These are phyloP conservation scores for Gynochthodes officinalis DNA, from an alignment of 257 asterid species.

Conservation along the genomic window DNA sequence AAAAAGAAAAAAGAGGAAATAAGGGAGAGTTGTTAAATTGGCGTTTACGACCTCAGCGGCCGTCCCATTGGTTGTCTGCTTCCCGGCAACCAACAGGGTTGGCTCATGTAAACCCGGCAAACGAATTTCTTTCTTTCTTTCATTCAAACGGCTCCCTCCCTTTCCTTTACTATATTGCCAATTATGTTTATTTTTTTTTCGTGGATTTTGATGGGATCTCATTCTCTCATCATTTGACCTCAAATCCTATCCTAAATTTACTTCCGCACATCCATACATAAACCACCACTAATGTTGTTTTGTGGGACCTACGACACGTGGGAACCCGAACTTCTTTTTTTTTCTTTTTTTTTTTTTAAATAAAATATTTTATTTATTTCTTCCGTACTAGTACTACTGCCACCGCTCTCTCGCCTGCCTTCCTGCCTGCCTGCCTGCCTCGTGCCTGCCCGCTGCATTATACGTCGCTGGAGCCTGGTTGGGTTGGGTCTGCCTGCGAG, in stretches of 20 bases:
- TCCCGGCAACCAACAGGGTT: constrained; percentile 50
- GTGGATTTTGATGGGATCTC: neutral
- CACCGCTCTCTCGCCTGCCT: too few relatives aligned
- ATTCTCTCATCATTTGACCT: too few relatives aligned
- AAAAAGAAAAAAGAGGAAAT: too few relatives aligned
- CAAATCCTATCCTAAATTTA: constrained; percentile 14
- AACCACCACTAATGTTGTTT: too few relatives aligned
- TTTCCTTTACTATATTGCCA: too few relatives aligned
- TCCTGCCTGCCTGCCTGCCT: too few relatives aligned
- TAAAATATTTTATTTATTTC: too few relatives aligned
- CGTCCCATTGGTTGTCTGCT: constrained; percentile 53
- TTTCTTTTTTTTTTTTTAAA: neutral
- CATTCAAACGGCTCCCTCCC: too few relatives aligned
- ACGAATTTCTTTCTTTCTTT: constrained; percentile 8
- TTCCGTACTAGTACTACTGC: neutral
- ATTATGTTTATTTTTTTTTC: constrained; percentile 4
- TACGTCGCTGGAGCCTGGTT: neutral
- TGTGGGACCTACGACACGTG: constrained; percentile 35
- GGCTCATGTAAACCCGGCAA: constrained; percentile 60
- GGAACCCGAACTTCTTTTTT: too few relatives aligned
- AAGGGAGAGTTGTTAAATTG: neutral
- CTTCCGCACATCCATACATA: too few relatives aligned
- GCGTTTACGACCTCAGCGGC: neutral
- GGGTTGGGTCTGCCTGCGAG: constrained; percentile 20
- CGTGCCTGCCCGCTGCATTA: neutral